Evolutionary conservation across 805 yeast species (phyloP).

Genomic region (Ogataea nitratoaversa): DNA sequence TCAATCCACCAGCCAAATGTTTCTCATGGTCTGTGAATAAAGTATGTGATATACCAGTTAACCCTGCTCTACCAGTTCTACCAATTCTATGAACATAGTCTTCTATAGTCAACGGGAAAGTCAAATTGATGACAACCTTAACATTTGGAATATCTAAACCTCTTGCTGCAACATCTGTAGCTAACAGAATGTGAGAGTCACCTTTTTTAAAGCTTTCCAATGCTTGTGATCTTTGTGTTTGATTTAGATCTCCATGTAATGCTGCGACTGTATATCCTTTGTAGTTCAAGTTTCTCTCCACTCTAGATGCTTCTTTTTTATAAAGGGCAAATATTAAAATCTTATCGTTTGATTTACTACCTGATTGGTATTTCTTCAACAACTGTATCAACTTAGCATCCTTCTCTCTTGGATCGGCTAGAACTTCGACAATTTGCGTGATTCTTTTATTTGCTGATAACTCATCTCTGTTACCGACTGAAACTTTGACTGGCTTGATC

Average conservation of each 20-base stretch:
- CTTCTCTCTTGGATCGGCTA: conserved; percentile 76
- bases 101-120: conserved; percentile 94
- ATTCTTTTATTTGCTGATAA: conserved; percentile 92
- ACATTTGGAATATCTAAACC: conserved; percentile 98
- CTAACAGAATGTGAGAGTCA: conserved; percentile 68
- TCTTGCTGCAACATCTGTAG: conserved; percentile 99
- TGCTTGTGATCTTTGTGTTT: conserved; percentile 87
- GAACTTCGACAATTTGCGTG: conserved; percentile 88
- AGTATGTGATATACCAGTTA: conserved; percentile 91
- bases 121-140: conserved; percentile 87
- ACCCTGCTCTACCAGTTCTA: conserved; percentile 97
- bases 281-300: conserved; percentile 68
- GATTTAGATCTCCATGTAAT: conserved; percentile 92
- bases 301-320: conserved; percentile 93
- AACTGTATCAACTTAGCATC: conserved; percentile 72
- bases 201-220: conserved; percentile 83
- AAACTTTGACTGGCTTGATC: conserved; percentile 81
- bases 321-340: conserved; percentile 89
- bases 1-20: conserved; percentile 90
- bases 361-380: conserved; percentile 69
- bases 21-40: conserved; percentile 95
- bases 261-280: conserved; percentile 85
- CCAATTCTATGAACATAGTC: conserved; percentile 98
- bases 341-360: conserved; percentile 64
- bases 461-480: conserved; percentile 93